Evolutionary conservation across 495 filamentous ascomycete genomes (phyloP), one percentile per base, ranked within the genome.

Genomic region (Penicillium riverlandense): DNA sequence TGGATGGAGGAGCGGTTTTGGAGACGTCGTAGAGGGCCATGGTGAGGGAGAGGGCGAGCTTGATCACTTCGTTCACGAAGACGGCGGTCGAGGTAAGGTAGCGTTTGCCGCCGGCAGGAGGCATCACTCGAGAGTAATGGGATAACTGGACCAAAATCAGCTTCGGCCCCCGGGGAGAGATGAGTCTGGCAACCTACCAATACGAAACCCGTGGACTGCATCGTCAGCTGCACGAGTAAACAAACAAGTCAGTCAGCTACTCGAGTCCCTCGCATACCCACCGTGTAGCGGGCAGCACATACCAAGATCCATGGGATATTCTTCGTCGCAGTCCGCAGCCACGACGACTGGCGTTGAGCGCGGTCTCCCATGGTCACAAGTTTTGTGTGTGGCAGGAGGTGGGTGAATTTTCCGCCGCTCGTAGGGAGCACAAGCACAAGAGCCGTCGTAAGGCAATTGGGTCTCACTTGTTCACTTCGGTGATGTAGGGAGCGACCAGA

Each of bases 41-140:
- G 36, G 84, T 90, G 14, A 95, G 66, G 54, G 84, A 90, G 47
- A 96, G 79, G 11, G 82, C 76, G 29, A 98, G 75, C 66, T 98
- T 98, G 50, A 95, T 75, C 39, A 96, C 77, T 66, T 98, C 92
- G 58, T 90, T 95, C 35, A 96, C 69, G 57, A 98, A 86, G 13
- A 98, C 91, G 11, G 92, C 91, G 22, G 92, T 96, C 11, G 90
- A 96, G 27, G 91, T 81, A 48, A 90, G 83, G 65, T 95, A 98
- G 59, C 90, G 83, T 49, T 87, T 88, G 40, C 86, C 85, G 52
- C 80, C 80, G 29, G 80, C 77, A 13, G 80, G 74, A 6, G 88
- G 84, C 92, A 98, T 98, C 35, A 90, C 77, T 50, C 90, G 78
- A 10, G 90, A 95, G 59, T 96, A 96, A 69, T 95, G 91, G 70